Percentiles rank a stretch among this genome's conserved stretches.
phyloP scores from a whole-genome alignment of 805 yeast species.

The Saccharomycopsis amapae region DNA sequence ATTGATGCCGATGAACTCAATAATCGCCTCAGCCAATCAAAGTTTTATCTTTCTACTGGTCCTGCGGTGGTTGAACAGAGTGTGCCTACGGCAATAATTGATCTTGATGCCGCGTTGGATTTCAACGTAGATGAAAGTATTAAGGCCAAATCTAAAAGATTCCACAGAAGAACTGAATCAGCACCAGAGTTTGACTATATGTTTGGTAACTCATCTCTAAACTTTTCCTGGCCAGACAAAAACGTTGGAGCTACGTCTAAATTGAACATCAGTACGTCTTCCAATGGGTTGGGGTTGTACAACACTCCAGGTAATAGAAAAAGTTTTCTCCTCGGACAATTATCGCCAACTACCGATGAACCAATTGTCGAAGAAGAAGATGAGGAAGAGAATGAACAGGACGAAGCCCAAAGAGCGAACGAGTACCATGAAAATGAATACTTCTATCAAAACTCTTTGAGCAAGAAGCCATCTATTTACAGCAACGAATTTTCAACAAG shows the following conservation, averaged over 20 bases:
- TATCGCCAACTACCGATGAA: conserved; percentile 23
- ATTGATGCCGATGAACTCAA: conserved; percentile 16
- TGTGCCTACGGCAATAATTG: conserved; percentile 50
- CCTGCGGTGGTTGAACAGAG: conserved; percentile 23
- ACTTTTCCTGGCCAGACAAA: background rate
- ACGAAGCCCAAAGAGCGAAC: conserved; percentile 10
- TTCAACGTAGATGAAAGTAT: conserved; percentile 27
- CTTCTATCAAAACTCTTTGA: conserved; percentile 12
- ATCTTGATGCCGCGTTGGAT: conserved; percentile 46
- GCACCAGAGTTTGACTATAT: conserved; percentile 44
- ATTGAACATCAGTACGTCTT: conserved; percentile 7
- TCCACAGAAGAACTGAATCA: conserved; percentile 48
- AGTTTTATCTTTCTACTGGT: conserved; percentile 21
- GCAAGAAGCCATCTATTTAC: conserved; percentile 22
- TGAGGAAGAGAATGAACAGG: conserved; percentile 18
- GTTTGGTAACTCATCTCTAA: conserved; percentile 3
- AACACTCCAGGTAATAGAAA: conserved; percentile 10
- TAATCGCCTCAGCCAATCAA: conserved; percentile 19
- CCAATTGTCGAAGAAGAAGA: conserved; percentile 32
- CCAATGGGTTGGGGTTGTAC: conserved; percentile 7
- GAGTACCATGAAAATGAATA: conserved; percentile 23
- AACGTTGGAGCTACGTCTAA: background rate
- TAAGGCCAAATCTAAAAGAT: conserved; percentile 26
- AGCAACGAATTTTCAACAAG: conserved; percentile 14
- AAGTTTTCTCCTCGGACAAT: conserved; percentile 11